Percentiles rank a stretch among this genome's conserved stretches.
phyloP scores from a whole-genome alignment of 306 rosid species.

The Prunus kanzakura region DNA sequence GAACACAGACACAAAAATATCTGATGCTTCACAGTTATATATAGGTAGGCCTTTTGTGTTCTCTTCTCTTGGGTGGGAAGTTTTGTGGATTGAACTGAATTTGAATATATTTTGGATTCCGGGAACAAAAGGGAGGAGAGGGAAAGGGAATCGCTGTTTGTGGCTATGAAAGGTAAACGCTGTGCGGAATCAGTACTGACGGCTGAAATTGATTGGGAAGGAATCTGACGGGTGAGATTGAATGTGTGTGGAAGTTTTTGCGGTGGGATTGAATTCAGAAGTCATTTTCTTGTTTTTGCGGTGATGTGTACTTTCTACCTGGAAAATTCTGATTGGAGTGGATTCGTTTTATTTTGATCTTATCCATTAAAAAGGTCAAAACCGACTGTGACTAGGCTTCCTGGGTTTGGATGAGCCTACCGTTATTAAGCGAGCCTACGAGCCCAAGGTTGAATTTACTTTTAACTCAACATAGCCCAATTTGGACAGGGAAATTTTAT shows the following conservation, averaged over 20 bases:
- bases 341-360: constrained; percentile 2
- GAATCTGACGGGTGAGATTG: constrained; percentile 14
- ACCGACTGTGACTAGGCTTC: not conserved
- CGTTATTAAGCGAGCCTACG: no score
- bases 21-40: not conserved
- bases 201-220: constrained; percentile 14
- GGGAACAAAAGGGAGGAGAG: not conserved
- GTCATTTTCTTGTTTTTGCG: not conserved
- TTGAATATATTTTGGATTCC: constrained; percentile 31
- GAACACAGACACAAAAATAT: not conserved
- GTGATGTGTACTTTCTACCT: not conserved
- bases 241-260: not conserved
- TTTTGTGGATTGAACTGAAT: not conserved
- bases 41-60: not conserved
- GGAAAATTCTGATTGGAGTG: constrained; percentile 7
- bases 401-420: no score
- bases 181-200: not conserved
- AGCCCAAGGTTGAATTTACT: no score
- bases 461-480: no score
- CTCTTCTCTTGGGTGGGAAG: no score
- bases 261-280: constrained; percentile 5
- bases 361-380: not conserved
- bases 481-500: no score
- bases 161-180: not conserved
- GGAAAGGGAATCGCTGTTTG: constrained; percentile 1